Percentiles rank a stretch among this genome's conserved stretches.
phyloP scores from a whole-genome alignment of 148 eudicot species.

The Fallopia convolvulus region DNA sequence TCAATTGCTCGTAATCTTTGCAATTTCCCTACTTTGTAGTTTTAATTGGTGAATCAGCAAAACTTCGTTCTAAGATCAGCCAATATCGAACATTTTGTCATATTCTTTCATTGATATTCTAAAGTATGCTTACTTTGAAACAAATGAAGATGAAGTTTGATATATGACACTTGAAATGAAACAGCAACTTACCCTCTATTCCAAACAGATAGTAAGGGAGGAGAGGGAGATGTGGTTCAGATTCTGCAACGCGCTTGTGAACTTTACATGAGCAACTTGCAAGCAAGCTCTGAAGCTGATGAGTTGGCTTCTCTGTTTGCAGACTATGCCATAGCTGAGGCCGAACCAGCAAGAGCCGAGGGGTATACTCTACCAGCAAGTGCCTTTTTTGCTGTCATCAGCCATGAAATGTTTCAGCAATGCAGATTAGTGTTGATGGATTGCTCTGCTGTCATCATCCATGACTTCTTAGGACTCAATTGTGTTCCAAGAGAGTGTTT shows the following conservation, averaged over 20 bases:
- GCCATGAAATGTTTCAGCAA: no score
- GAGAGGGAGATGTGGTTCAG: constrained; percentile 64
- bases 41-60: no score
- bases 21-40: no score
- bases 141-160: not conserved
- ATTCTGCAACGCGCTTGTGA: constrained; percentile 73
- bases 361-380: constrained; percentile 9
- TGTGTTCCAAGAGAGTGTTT: no score
- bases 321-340: constrained; percentile 91
- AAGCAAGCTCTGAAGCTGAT: constrained; percentile 66
- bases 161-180: not conserved
- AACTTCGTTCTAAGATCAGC: no score
- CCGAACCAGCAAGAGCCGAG: constrained; percentile 38
- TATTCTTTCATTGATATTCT: not conserved
- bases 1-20: no score
- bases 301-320: constrained; percentile 89
- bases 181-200: not conserved
- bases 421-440: no score
- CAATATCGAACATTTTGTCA: not conserved
- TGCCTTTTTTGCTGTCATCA: no score
- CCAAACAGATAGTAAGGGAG: constrained; percentile 81
- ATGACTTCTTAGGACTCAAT: no score
- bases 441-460: no score
- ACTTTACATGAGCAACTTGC: constrained; percentile 55
- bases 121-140: not conserved